phyloP scores from a whole-genome alignment of 495 filamentous ascomycete genomes.

The Lichina pygmaea region DNA sequence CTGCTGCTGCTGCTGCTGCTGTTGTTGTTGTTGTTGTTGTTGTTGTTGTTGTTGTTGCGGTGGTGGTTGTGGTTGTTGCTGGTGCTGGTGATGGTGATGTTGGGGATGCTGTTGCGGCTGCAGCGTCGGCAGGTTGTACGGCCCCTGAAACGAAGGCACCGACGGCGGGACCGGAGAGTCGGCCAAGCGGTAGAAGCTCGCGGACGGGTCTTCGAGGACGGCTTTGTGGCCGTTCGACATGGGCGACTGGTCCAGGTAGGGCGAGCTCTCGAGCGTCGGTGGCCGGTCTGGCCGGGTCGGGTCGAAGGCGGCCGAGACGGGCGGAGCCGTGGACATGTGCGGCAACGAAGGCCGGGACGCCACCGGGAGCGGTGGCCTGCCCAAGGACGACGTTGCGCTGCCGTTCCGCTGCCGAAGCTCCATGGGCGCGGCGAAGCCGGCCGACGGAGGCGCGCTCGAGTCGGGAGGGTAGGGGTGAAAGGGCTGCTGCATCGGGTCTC shows the following conservation, averaged over 20 bases:
- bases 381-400: not conserved
- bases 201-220: not conserved
- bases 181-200: constrained; percentile 1
- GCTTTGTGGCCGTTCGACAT: not conserved
- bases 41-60: too few relatives aligned
- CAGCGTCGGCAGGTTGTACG: not conserved
- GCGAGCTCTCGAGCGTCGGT: not conserved
- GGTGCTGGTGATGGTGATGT: too few relatives aligned
- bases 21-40: too few relatives aligned
- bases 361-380: not conserved
- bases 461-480: not conserved
- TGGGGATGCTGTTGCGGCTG: too few relatives aligned
- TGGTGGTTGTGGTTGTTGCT: too few relatives aligned
- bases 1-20: too few relatives aligned
- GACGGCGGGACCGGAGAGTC: constrained; percentile 1
- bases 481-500: not conserved
- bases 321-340: not conserved
- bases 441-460: not conserved
- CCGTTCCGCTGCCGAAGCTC: not conserved
- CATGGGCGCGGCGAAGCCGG: not conserved
- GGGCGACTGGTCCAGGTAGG: not conserved
- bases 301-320: not conserved
- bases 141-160: not conserved
- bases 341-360: not conserved
- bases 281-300: not conserved